Evolutionary conservation across 2,329 filamentous ascomycete genomes (phyloP).

Genomic region (Fusarium abutilonis): DNA sequence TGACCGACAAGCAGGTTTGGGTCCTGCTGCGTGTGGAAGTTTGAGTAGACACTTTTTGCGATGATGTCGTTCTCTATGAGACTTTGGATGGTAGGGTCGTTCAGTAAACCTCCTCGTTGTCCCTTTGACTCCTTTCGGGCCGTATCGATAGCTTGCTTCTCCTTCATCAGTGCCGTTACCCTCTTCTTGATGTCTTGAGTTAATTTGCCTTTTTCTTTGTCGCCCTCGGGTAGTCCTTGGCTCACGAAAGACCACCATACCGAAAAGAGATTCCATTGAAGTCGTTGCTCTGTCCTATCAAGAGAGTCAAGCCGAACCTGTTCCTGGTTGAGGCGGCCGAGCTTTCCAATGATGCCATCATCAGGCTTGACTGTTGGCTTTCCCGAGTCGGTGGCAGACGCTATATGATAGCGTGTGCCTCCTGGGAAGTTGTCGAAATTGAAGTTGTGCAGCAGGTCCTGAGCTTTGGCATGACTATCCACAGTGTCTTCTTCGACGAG

Average conservation of each 20-base stretch:
- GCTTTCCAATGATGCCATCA: background rate
- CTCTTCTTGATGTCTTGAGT: background rate
- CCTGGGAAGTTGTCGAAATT: background rate
- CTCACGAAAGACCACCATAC: background rate
- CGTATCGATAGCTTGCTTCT: background rate
- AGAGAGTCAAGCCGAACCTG: background rate
- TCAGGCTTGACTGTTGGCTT: background rate
- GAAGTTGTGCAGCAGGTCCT: background rate
- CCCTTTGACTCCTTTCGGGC: background rate
- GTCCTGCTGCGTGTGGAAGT: slow-evolving; percentile 47
- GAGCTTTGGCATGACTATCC: background rate
- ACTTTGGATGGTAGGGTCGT: too few species aligned
- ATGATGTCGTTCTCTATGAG: background rate
- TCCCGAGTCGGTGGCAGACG: background rate
- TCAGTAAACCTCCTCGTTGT: background rate
- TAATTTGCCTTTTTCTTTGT: background rate
- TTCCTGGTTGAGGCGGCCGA: background rate
- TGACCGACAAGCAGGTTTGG: slow-evolving; percentile 52
- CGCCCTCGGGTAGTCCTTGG: background rate
- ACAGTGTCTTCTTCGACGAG: background rate
- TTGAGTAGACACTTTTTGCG: slow-evolving; percentile 10
- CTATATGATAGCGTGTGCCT: background rate
- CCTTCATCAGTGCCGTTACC: background rate
- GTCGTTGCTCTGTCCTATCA: background rate
- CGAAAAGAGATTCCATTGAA: background rate